Evolutionary conservation across 140 eudicot genomes (phyloP).

Genomic region (Oenanthe javanica): DNA sequence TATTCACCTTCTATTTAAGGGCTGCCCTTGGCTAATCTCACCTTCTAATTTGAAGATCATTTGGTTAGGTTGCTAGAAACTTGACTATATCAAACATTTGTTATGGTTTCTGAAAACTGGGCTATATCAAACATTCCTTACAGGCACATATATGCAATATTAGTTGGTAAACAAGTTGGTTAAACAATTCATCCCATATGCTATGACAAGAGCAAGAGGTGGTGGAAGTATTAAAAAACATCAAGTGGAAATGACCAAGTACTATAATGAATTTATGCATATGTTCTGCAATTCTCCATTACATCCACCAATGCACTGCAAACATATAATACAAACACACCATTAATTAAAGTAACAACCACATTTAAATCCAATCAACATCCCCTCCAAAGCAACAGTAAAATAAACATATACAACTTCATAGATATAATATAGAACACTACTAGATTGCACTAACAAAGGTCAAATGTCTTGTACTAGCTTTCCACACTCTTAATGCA

Average conservation of each 20-base stretch:
- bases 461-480: neutral
- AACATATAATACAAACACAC: neutral
- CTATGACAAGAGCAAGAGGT: neutral
- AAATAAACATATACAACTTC: neutral
- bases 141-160: neutral
- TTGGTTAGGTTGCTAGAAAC: neutral
- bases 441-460: slow-evolving; percentile 7
- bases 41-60: too few relatives aligned
- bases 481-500: neutral
- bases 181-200: neutral
- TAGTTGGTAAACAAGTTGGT: neutral
- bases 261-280: neutral
- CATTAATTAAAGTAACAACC: slow-evolving; percentile 8
- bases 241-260: neutral
- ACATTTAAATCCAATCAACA: slow-evolving; percentile 6
- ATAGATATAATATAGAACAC: neutral
- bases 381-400: neutral
- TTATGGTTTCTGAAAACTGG: too few relatives aligned
- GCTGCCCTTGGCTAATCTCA: too few relatives aligned
- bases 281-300: neutral
- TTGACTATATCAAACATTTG: too few relatives aligned
- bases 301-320: neutral
- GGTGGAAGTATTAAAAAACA: neutral
- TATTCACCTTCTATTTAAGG: too few relatives aligned
- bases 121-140: neutral